Evolutionary conservation across 805 yeast species (phyloP).

Genomic region (Priceomyces castillae): DNA sequence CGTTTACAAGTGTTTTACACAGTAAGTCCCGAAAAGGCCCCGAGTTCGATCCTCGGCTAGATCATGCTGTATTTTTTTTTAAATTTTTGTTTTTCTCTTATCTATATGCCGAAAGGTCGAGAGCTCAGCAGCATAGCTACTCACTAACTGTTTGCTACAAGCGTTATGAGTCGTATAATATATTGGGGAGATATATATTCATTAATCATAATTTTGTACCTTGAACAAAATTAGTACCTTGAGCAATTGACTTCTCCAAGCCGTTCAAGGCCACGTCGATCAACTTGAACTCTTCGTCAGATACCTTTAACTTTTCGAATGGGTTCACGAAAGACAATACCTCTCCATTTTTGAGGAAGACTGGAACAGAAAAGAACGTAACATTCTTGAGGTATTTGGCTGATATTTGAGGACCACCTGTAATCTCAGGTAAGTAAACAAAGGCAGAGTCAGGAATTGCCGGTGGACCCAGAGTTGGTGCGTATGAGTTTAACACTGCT

Average conservation of each 20-base stretch:
- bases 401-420: constrained; percentile 45
- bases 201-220: constrained; percentile 31
- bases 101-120: too few relatives aligned
- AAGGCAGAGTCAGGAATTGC: constrained; percentile 46
- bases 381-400: constrained; percentile 34
- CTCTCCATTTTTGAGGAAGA: constrained; percentile 37
- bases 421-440: constrained; percentile 53
- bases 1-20: constrained; percentile 36
- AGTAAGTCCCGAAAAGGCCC: constrained; percentile 42
- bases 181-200: not conserved
- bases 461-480: constrained; percentile 7
- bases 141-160: not conserved
- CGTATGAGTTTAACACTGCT: constrained; percentile 36
- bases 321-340: constrained; percentile 37
- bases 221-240: constrained; percentile 39
- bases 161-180: not conserved
- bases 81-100: too few relatives aligned
- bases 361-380: constrained; percentile 50
- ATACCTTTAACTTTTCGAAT: constrained; percentile 26
- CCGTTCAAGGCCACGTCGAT: constrained; percentile 39
- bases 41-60: constrained; percentile 46
- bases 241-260: constrained; percentile 36
- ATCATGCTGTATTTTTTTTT: constrained; percentile 21
- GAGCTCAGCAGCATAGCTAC: not conserved
- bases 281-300: constrained; percentile 31